Conservation (phyloP, 75 land plant species). For the Pinus taeda region DNA sequence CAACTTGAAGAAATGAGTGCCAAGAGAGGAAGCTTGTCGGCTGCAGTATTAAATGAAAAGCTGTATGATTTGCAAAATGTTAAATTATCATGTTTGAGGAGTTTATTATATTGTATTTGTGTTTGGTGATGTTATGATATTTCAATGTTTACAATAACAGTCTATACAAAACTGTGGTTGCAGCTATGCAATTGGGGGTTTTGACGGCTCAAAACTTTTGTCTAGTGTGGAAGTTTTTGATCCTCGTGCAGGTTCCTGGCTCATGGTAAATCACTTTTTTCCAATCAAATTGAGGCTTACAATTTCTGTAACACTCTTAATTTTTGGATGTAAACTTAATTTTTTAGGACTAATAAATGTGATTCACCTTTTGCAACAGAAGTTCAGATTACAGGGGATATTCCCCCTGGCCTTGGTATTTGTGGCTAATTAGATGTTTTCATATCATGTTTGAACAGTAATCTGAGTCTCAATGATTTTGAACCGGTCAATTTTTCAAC, state of each 20-base stretch:
- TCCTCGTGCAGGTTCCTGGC: constrained; percentile 71
- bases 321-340: neutral
- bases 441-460: neutral
- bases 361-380: neutral
- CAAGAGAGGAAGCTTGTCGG: constrained; percentile 66
- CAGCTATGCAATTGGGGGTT: constrained; percentile 92
- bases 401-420: neutral
- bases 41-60: constrained; percentile 73
- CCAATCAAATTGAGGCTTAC: neutral
- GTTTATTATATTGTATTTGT: neutral
- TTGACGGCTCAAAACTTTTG: constrained; percentile 61
- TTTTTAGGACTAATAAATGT: neutral
- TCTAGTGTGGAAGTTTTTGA: constrained; percentile 75
- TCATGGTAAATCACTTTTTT: constrained; percentile 11
- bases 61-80: constrained; percentile 40
- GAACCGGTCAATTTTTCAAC: neutral
- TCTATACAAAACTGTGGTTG: neutral
- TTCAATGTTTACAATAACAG: neutral
- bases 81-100: neutral
- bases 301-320: neutral
- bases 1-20: constrained; percentile 54
- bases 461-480: neutral
- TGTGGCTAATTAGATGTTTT: neutral
- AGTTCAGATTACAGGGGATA: neutral
- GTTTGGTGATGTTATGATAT: neutral